These are phyloP conservation scores for Penicillium sp. DNA, from an alignment of 2,329 filamentous ascomycete genomes.

Conservation along the genomic window DNA sequence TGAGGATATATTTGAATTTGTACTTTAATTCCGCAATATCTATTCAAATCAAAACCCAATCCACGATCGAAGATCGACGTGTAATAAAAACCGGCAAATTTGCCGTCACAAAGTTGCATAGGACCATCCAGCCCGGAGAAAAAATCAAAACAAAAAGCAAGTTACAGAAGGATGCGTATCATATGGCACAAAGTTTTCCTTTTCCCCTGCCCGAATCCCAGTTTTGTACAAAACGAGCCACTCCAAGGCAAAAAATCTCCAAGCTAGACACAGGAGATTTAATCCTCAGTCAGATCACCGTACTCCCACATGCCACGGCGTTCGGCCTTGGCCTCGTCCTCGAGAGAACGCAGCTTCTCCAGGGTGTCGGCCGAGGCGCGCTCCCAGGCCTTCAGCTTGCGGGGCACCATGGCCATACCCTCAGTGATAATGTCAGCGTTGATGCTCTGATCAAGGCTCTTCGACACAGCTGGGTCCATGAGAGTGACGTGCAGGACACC, in stretches of 20 bases:
- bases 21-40: not conserved
- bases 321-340: conserved; percentile 75
- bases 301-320: conserved; percentile 97
- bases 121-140: not conserved
- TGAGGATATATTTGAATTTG: not conserved
- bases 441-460: conserved; percentile 71
- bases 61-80: not conserved
- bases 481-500: conserved; percentile 82
- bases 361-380: conserved; percentile 70
- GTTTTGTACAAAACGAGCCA: conserved; percentile 22
- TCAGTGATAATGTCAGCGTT: conserved; percentile 84
- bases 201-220: conserved; percentile 7
- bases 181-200: not conserved
- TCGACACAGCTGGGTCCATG: conserved; percentile 69
- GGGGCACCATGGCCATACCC: conserved; percentile 86
- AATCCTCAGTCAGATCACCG: conserved; percentile 91
- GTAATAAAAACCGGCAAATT: not conserved
- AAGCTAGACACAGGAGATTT: conserved; percentile 28
- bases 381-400: conserved; percentile 92
- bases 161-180: not conserved
- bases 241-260: not conserved
- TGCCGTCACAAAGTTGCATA: not conserved
- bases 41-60: not conserved
- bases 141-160: not conserved
- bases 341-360: conserved; percentile 68